phyloP scores from a whole-genome alignment of 2,329 filamentous ascomycete genomes.

The Calonectria ilicicola region DNA sequence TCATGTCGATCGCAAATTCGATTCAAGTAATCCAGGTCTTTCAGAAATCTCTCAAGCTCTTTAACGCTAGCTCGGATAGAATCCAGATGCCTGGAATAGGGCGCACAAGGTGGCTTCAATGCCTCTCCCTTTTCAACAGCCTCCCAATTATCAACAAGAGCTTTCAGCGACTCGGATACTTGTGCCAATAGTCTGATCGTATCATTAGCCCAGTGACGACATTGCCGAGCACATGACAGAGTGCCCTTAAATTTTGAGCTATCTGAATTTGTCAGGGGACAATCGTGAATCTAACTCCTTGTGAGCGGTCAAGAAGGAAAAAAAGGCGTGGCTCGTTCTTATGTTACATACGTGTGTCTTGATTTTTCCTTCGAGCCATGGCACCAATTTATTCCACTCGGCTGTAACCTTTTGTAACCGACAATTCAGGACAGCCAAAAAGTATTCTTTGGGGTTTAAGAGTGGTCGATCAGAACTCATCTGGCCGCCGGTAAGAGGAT shows the following conservation, averaged over 20 bases:
- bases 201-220: background rate
- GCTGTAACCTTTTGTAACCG: background rate
- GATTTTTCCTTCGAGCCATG: background rate
- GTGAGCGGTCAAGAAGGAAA: background rate
- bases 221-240: background rate
- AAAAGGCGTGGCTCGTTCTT: too few species aligned
- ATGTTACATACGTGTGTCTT: background rate
- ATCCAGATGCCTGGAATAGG: background rate
- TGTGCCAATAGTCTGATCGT: background rate
- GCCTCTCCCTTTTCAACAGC: background rate
- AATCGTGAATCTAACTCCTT: background rate
- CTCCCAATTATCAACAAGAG: background rate
- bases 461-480: background rate
- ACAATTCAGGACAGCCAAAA: background rate
- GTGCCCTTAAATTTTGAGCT: too few species aligned
- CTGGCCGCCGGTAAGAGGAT: background rate
- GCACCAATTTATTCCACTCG: slow-evolving; percentile 2
- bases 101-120: background rate
- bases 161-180: background rate
- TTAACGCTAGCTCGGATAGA: background rate
- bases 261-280: too few species aligned
- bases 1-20: background rate
- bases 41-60: background rate
- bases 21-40: background rate
- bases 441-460: slow-evolving; percentile 1